Evolutionary conservation across 176 grass and related monocot species (phyloP).

Genomic region (Cenchrus fungigraminus): DNA sequence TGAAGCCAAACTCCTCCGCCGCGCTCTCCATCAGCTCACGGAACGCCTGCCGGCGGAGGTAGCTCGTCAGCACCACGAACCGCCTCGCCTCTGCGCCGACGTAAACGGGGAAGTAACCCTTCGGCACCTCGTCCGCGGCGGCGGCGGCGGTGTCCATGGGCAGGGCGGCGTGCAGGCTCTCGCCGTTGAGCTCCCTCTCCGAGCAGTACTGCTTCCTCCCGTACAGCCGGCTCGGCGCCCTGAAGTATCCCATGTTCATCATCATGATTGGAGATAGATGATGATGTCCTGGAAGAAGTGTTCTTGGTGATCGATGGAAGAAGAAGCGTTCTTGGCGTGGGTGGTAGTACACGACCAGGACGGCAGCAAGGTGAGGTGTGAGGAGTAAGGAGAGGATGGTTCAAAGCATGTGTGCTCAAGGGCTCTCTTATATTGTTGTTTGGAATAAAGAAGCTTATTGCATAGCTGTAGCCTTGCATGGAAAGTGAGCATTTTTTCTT

Average conservation of each 20-base stretch:
- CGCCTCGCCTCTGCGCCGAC: conserved; percentile 46
- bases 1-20: conserved; percentile 67
- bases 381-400: neutral
- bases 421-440: neutral
- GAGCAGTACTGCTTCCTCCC: neutral
- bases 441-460: neutral
- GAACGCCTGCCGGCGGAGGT: conserved; percentile 50
- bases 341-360: neutral
- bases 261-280: neutral
- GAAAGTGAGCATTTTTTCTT: neutral
- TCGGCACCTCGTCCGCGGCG: conserved; percentile 23
- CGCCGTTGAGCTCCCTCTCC: neutral
- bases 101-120: conserved; percentile 62
- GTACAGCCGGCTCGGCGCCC: conserved; percentile 8
- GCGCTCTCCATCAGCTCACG: conserved; percentile 49
- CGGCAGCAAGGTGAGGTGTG: neutral
- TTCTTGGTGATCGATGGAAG: neutral
- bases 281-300: neutral
- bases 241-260: conserved; percentile 1
- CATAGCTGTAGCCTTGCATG: conserved; percentile 29
- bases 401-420: neutral
- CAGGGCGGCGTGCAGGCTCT: conserved; percentile 1
- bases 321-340: neutral
- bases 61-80: conserved; percentile 56
- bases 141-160: neutral